Conservation (phyloP, 2,329 filamentous ascomycete genomes). For the Venturia effusa region DNA sequence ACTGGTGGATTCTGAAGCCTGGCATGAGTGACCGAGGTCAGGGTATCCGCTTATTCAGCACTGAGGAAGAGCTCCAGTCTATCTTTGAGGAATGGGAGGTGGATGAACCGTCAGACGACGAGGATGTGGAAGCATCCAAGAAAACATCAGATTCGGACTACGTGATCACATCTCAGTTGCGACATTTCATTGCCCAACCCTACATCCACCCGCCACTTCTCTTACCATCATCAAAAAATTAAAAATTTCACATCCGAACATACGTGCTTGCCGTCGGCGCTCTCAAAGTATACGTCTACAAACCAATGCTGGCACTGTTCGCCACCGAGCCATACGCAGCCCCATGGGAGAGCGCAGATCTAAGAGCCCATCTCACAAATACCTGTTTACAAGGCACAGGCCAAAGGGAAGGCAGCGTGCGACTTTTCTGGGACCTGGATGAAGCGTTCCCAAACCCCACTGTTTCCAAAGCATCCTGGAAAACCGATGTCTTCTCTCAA, state of each 20-base stretch:
- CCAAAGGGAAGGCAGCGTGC: slow-evolving; percentile 54
- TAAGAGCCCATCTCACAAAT: slow-evolving; percentile 81
- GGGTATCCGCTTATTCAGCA: slow-evolving; percentile 81
- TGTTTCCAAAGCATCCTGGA: slow-evolving; percentile 29
- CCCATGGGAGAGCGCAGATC: slow-evolving; percentile 47
- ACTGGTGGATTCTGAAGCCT: slow-evolving; percentile 98
- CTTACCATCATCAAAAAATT: slow-evolving; percentile 40
- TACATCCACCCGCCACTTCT: slow-evolving; percentile 87
- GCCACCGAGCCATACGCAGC: slow-evolving; percentile 61
- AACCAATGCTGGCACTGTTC: slow-evolving; percentile 86
- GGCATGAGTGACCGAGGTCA: slow-evolving; percentile 96
- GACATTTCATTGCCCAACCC: slow-evolving; percentile 91
- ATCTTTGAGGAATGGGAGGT: slow-evolving; percentile 93
- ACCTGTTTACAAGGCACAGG: slow-evolving; percentile 69
- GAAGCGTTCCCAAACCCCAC: slow-evolving; percentile 19
- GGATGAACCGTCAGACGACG: slow-evolving; percentile 52
- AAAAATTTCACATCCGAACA: slow-evolving; percentile 91
- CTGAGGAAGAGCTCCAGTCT: slow-evolving; percentile 66
- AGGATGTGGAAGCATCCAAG: slow-evolving; percentile 40
- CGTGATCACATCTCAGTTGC: slow-evolving; percentile 79
- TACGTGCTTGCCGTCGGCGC: slow-evolving; percentile 78
- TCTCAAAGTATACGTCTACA: slow-evolving; percentile 76
- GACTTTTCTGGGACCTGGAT: slow-evolving; percentile 62
- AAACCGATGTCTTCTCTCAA: slow-evolving; percentile 57
- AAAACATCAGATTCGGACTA: slow-evolving; percentile 29